Conservation (phyloP, 305 asterid species). For the Solanum hybrid region DNA sequence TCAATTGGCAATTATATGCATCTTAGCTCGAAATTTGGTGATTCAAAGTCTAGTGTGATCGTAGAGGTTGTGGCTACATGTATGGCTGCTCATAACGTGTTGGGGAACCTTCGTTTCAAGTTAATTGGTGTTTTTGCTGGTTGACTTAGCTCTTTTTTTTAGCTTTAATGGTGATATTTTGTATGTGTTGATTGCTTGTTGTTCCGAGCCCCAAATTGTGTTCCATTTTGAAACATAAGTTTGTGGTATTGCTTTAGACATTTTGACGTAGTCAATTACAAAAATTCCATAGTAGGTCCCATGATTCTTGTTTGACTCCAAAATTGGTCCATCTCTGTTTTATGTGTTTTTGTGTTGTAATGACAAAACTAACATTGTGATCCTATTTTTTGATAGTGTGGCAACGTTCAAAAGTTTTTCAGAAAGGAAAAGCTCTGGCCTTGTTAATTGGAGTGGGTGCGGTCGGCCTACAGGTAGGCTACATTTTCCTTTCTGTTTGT, state of each 20-base stretch:
- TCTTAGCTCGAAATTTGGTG: neutral
- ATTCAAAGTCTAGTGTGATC: neutral
- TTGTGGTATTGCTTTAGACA: neutral
- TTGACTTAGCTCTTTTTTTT: neutral
- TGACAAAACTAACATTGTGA: neutral
- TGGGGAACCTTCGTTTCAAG: neutral
- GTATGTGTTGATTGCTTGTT: neutral
- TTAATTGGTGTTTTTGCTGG: neutral
- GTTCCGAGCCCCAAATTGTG: neutral
- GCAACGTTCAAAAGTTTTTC: neutral
- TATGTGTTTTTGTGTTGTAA: too few relatives aligned
- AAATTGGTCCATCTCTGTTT: neutral
- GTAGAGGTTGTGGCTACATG: neutral
- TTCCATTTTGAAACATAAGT: neutral
- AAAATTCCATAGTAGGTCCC: neutral
- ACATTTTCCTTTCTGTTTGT: neutral
- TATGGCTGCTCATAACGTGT: neutral
- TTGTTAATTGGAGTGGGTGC: neutral
- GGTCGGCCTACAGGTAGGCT: neutral
- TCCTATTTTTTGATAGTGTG: neutral
- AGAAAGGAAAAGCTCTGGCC: neutral
- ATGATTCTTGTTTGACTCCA: neutral
- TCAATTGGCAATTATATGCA: neutral
- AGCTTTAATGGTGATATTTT: neutral
- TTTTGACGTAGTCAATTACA: too few relatives aligned